phyloP scores from a whole-genome alignment of 2,329 filamentous ascomycete species.

The Balansia obtecta region DNA sequence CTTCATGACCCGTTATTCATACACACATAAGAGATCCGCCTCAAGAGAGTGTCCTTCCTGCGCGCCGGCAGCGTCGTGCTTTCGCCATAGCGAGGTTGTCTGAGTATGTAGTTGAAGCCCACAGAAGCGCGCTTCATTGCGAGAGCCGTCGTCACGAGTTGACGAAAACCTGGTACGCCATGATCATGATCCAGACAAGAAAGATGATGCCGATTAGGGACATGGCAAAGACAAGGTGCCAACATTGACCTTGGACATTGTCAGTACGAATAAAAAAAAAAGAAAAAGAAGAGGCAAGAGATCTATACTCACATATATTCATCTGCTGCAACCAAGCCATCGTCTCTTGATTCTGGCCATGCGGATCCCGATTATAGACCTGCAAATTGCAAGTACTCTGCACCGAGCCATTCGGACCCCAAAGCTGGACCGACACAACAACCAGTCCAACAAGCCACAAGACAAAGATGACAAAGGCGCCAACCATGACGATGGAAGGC shows the following conservation, averaged over 20 bases:
- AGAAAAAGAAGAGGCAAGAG: neutral
- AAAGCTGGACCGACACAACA: slow-evolving; percentile 49
- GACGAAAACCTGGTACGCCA: slow-evolving; percentile 53
- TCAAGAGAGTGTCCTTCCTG: neutral
- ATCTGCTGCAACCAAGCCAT: slow-evolving; percentile 52
- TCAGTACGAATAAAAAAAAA: slow-evolving; percentile 9
- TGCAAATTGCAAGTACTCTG: slow-evolving; percentile 45
- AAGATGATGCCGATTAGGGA: slow-evolving; percentile 47
- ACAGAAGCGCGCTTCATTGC: no score
- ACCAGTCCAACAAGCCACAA: slow-evolving; percentile 57
- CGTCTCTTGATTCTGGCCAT: slow-evolving; percentile 39
- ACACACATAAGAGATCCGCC: neutral
- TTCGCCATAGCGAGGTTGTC: no score
- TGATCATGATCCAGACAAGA: slow-evolving; percentile 56
- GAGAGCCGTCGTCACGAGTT: slow-evolving; percentile 17
- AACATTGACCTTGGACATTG: slow-evolving; percentile 37
- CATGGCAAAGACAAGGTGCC: slow-evolving; percentile 54
- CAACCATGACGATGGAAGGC: slow-evolving; percentile 49
- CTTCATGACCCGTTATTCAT: neutral
- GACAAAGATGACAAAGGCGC: slow-evolving; percentile 52
- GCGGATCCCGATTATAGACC: slow-evolving; percentile 39
- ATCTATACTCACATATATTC: slow-evolving; percentile 43
- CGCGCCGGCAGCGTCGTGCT: no score
- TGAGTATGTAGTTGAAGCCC: no score
- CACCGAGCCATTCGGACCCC: slow-evolving; percentile 46